A percentile compares a stretch with the other conserved stretches of the same genome.
These are phyloP conservation scores for Acaromyces ingoldii DNA, from an alignment of 1,284 basidiomycete genomes.

Conservation along the genomic window DNA sequence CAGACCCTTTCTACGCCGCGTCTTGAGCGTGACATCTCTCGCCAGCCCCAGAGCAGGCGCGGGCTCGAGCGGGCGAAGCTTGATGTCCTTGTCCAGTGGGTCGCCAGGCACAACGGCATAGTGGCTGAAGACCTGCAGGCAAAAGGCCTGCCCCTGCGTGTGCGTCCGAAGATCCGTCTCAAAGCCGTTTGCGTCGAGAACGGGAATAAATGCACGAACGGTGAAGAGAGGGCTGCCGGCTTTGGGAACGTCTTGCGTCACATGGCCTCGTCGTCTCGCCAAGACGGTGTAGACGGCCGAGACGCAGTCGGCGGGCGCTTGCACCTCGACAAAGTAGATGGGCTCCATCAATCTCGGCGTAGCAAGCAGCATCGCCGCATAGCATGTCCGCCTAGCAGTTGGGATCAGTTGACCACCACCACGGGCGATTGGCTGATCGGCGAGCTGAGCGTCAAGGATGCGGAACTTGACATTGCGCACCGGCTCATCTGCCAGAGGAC, in stretches of 20 bases:
- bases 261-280: conserved; percentile 90
- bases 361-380: conserved; percentile 92
- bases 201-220: conserved; percentile 93
- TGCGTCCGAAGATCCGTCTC: conserved; percentile 96
- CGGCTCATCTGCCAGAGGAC: conserved; percentile 95
- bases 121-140: conserved; percentile 91
- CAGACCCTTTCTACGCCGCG: conserved; percentile 73
- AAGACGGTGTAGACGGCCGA: conserved; percentile 96
- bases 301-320: conserved; percentile 96
- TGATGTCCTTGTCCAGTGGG: conserved; percentile 91
- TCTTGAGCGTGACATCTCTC: conserved; percentile 89
- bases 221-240: conserved; percentile 95
- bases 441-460: conserved; percentile 81
- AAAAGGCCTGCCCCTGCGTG: conserved; percentile 96
- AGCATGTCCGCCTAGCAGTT: conserved; percentile 92
- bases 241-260: conserved; percentile 94
- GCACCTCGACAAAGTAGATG: conserved; percentile 95
- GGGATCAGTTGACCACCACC: conserved; percentile 98
- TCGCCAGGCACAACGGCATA: conserved; percentile 98
- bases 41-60: conserved; percentile 78
- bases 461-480: conserved; percentile 99
- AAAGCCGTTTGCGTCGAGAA: conserved; percentile 97
- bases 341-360: conserved; percentile 69
- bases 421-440: conserved; percentile 91
- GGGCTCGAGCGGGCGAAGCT: conserved; percentile 89